phyloP scores from a whole-genome alignment of 2,329 filamentous ascomycete genomes.

The Rugonectria rugulosa region DNA sequence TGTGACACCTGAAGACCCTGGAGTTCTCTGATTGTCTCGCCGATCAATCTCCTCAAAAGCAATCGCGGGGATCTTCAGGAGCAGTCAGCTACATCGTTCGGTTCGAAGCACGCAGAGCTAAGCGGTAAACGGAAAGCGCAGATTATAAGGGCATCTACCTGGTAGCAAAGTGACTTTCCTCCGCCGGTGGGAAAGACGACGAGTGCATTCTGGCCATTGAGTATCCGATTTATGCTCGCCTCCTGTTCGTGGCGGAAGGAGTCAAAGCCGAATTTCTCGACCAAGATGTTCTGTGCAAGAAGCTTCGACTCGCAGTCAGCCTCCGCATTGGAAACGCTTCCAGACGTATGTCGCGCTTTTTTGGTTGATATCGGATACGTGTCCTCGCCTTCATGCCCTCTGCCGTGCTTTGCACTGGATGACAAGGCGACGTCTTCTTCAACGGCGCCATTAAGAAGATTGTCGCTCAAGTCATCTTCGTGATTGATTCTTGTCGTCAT shows the following conservation, averaged over 20 bases:
- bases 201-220: slow-evolving; percentile 51
- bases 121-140: background rate
- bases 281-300: slow-evolving; percentile 42
- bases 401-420: slow-evolving; percentile 16
- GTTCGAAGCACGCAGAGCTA: background rate
- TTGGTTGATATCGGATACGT: slow-evolving; percentile 1
- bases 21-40: slow-evolving; percentile 32
- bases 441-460: no score
- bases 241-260: slow-evolving; percentile 56
- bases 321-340: background rate
- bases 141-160: slow-evolving; percentile 40
- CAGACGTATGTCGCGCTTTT: slow-evolving; percentile 19
- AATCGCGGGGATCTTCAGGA: slow-evolving; percentile 52
- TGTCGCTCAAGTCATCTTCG: no score
- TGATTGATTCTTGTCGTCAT: no score
- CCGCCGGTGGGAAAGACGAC: slow-evolving; percentile 57
- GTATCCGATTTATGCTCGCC: slow-evolving; percentile 47
- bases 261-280: slow-evolving; percentile 48
- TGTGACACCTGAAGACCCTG: slow-evolving; percentile 56
- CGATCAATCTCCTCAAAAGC: slow-evolving; percentile 55
- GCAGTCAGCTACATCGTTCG: background rate
- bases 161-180: slow-evolving; percentile 59
- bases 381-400: slow-evolving; percentile 5
- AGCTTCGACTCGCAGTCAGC: slow-evolving; percentile 7
- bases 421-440: no score